A percentile compares a stretch with the other conserved stretches of the same genome.
These are phyloP conservation scores for Trichodelitschia bisporula DNA, from an alignment of 495 filamentous ascomycete genomes.

Conservation along the genomic window DNA sequence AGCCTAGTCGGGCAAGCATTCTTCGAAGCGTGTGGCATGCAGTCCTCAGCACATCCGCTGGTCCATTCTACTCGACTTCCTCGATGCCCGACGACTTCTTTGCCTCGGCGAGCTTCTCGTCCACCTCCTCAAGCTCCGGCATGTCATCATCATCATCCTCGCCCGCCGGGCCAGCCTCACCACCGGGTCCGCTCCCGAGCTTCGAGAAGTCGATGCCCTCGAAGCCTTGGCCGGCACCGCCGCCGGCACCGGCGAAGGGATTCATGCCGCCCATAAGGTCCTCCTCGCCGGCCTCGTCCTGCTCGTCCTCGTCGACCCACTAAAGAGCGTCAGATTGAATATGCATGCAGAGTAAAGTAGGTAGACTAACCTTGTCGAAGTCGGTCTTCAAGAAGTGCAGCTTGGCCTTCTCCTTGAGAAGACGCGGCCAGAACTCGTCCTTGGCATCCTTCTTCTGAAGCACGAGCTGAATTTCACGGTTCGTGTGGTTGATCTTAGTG, in stretches of 20 bases:
- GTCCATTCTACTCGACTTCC: constrained; percentile 2
- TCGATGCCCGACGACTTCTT: not conserved
- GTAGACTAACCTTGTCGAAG: constrained; percentile 63
- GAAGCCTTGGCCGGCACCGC: constrained; percentile 33
- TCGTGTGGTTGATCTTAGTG: constrained; percentile 61
- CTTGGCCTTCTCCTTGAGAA: constrained; percentile 74
- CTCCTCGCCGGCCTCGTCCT: constrained; percentile 66
- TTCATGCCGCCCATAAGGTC: constrained; percentile 25
- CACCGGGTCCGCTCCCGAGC: constrained; percentile 19
- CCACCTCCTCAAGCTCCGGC: not conserved
- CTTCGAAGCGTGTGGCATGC: not conserved
- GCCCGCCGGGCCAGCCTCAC: not conserved
- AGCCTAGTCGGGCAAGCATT: not conserved
- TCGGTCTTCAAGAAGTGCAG: constrained; percentile 95
- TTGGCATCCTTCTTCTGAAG: constrained; percentile 90
- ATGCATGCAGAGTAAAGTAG: constrained; percentile 1
- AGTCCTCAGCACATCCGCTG: too few species aligned
- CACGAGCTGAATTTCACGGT: constrained; percentile 66
- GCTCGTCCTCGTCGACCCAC: constrained; percentile 99
- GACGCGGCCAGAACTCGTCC: constrained; percentile 78
- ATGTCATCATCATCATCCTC: not conserved
- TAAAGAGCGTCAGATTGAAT: constrained; percentile 9
- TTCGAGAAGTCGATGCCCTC: constrained; percentile 77
- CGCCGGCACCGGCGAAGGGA: constrained; percentile 16
- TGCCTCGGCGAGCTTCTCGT: not conserved